phyloP scores from a whole-genome alignment of 208 protist genomes.

The Crithidia fasciculata region DNA sequence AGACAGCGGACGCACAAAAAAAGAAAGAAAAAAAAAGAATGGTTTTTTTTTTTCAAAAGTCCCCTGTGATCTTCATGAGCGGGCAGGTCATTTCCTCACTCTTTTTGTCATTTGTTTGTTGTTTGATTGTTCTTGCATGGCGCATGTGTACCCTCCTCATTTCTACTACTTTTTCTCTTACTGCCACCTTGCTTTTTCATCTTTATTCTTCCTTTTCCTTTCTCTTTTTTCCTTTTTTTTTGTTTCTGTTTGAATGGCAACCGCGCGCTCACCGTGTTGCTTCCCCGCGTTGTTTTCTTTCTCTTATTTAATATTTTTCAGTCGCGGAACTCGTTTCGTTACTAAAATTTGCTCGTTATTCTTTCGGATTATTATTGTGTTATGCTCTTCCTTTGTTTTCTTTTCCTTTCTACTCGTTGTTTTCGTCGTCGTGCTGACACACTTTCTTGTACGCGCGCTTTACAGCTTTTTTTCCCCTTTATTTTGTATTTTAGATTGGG shows the following conservation, averaged over 20 bases:
- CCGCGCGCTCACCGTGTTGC: no score
- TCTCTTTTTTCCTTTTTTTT: neutral
- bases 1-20: neutral
- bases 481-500: neutral
- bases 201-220: conserved; percentile 4
- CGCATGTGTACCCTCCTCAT: neutral
- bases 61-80: no score
- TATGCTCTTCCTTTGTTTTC: neutral
- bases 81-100: no score
- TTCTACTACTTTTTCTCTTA: no score
- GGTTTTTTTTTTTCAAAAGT: neutral
- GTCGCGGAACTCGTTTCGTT: no score
- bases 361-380: no score
- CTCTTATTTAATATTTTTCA: no score
- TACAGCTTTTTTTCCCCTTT: neutral
- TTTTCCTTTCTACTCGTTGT: neutral
- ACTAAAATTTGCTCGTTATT: no score
- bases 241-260: neutral
- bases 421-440: no score
- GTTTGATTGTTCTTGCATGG: neutral
- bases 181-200: conserved; percentile 18
- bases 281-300: no score
- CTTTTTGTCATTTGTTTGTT: neutral
- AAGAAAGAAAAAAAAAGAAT: neutral
- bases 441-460: neutral